These are phyloP conservation scores for Tricholoma hemisulphureum DNA, from an alignment of 768 basidiomycete genomes.

Conservation along the genomic window DNA sequence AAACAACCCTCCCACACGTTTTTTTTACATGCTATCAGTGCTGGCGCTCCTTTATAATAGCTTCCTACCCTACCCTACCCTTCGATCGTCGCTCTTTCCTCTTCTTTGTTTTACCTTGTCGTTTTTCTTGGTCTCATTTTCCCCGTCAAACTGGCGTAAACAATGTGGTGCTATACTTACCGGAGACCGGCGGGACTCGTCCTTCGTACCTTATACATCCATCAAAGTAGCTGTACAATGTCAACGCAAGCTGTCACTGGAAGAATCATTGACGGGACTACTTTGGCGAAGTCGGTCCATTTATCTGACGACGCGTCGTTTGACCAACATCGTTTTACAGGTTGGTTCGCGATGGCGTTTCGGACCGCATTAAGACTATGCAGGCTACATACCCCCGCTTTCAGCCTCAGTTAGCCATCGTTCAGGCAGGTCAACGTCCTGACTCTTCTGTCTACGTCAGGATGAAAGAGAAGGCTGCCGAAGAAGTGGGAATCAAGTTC, in stretches of 20 bases:
- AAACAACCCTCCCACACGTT: not conserved
- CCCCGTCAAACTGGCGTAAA: slow-evolving; percentile 25
- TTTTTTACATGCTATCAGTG: not conserved
- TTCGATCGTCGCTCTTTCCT: not conserved
- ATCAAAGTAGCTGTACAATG: slow-evolving; percentile 37
- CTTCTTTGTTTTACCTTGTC: slow-evolving; percentile 1
- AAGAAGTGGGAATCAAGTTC: slow-evolving; percentile 89
- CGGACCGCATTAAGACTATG: slow-evolving; percentile 61
- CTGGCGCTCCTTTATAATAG: not conserved
- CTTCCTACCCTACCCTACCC: not conserved
- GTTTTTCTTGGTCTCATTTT: not conserved
- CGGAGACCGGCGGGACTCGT: slow-evolving; percentile 7
- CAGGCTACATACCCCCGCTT: slow-evolving; percentile 81
- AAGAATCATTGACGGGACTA: slow-evolving; percentile 78
- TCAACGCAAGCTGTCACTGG: slow-evolving; percentile 31
- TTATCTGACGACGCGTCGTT: not conserved
- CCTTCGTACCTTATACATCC: slow-evolving; percentile 34
- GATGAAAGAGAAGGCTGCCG: slow-evolving; percentile 96
- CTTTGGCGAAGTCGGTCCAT: slow-evolving; percentile 71
- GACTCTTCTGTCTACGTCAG: slow-evolving; percentile 93
- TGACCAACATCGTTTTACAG: slow-evolving; percentile 38
- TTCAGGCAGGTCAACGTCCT: slow-evolving; percentile 90
- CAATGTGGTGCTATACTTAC: slow-evolving; percentile 21
- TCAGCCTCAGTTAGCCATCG: slow-evolving; percentile 84
- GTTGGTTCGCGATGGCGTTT: slow-evolving; percentile 74